phyloP scores from a whole-genome alignment of 2,329 filamentous ascomycete genomes.

The Exophiala phaeomuriformis region DNA sequence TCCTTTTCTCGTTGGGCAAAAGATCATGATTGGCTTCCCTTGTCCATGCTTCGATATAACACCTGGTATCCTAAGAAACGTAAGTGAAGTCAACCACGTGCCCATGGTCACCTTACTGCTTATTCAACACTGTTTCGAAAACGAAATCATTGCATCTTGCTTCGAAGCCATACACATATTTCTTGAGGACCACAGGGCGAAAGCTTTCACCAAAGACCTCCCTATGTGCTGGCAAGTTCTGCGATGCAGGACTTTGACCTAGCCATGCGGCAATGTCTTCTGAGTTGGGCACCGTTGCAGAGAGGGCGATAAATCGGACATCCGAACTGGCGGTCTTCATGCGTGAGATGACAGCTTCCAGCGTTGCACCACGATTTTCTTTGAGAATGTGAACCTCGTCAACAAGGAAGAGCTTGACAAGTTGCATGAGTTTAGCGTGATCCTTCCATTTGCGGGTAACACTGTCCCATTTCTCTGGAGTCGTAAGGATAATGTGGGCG shows the following conservation, averaged over 20 bases:
- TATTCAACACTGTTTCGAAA: slow-evolving; percentile 64
- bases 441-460: slow-evolving; percentile 83
- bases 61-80: slow-evolving; percentile 50
- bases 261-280: slow-evolving; percentile 75
- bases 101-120: slow-evolving; percentile 39
- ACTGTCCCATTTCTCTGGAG: slow-evolving; percentile 87
- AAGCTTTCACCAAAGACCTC: slow-evolving; percentile 74
- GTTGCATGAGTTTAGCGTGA: slow-evolving; percentile 63
- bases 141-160: slow-evolving; percentile 61
- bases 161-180: slow-evolving; percentile 67
- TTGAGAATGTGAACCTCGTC: slow-evolving; percentile 85
- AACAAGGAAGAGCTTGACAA: slow-evolving; percentile 73
- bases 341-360: slow-evolving; percentile 76
- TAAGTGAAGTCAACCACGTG: slow-evolving; percentile 1
- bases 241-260: slow-evolving; percentile 55
- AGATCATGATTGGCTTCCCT: slow-evolving; percentile 72
- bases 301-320: slow-evolving; percentile 72
- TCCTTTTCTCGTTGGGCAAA: slow-evolving; percentile 70
- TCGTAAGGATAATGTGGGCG: slow-evolving; percentile 77
- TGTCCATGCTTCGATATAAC: slow-evolving; percentile 61
- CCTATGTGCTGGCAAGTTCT: slow-evolving; percentile 55
- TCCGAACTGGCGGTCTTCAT: slow-evolving; percentile 75
- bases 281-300: slow-evolving; percentile 76
- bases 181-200: slow-evolving; percentile 68
- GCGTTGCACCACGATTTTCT: slow-evolving; percentile 66